These are phyloP conservation scores for Craspedostauros australis DNA, from an alignment of 108 stramenopile genomes.

Conservation along the genomic window DNA sequence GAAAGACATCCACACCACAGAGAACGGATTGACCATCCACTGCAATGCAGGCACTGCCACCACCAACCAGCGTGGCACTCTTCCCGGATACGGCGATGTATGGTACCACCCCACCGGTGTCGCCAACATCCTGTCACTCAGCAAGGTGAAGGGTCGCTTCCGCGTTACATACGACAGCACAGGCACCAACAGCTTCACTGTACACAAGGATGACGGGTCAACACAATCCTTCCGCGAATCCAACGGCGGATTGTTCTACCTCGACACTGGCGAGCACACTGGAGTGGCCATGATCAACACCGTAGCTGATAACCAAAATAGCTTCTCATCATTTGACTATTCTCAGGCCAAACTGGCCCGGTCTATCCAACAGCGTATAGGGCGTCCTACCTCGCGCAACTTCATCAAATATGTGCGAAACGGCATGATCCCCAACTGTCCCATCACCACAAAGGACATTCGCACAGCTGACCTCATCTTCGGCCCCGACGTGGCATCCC, in stretches of 20 bases:
- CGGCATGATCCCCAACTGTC: conserved; percentile 29
- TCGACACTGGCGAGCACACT: too few relatives aligned
- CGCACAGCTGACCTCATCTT: conserved; percentile 11
- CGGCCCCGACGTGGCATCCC: conserved; percentile 14
- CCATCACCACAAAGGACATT: conserved; percentile 8
- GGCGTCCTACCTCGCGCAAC: neutral
- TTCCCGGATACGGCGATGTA: conserved; percentile 28
- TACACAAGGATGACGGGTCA: too few relatives aligned
- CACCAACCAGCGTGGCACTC: conserved; percentile 4
- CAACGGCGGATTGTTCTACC: too few relatives aligned
- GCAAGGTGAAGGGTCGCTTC: conserved; percentile 3
- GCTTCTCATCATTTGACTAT: neutral
- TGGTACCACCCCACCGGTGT: conserved; percentile 37
- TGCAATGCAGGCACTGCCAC: conserved; percentile 14
- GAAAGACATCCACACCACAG: neutral
- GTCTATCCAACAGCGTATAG: neutral
- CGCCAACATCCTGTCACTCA: conserved; percentile 38
- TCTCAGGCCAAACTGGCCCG: conserved; percentile 6
- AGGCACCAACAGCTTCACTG: conserved; percentile 3
- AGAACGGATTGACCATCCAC: conserved; percentile 5
- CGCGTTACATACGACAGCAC: conserved; percentile 23
- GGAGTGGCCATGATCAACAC: conserved; percentile 1
- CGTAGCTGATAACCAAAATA: neutral
- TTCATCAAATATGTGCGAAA: conserved; percentile 12
- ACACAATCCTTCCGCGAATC: too few relatives aligned